phyloP scores from a whole-genome alignment of 306 rosid genomes.

The Medicago truncatula region DNA sequence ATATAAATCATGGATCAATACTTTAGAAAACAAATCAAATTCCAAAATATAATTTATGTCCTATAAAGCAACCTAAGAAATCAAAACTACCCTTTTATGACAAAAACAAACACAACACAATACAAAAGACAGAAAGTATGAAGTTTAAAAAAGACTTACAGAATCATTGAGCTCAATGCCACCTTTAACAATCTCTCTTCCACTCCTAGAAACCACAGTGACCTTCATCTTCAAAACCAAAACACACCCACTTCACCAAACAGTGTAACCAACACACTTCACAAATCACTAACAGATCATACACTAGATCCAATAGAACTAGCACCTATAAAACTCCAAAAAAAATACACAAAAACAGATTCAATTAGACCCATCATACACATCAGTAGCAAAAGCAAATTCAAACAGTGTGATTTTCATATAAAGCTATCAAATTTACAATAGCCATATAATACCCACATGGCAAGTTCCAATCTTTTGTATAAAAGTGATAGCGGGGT shows the following conservation, averaged over 20 bases:
- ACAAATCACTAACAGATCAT: conserved; percentile 14
- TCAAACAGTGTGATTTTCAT: not conserved
- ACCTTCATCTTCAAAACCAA: conserved; percentile 72
- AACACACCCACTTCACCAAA: conserved; percentile 43
- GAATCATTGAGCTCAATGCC: conserved; percentile 79
- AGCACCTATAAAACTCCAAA: not conserved
- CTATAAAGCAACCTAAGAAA: conserved; percentile 13
- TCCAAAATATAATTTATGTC: conserved; percentile 11
- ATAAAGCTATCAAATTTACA: conserved; percentile 16
- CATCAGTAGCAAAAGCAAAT: not conserved
- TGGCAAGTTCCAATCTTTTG: conserved; percentile 17
- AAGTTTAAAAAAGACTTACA: conserved; percentile 53
- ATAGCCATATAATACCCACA: not conserved
- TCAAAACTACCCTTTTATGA: conserved; percentile 20
- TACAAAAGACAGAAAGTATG: not conserved
- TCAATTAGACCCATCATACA: conserved; percentile 31
- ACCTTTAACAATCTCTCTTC: conserved; percentile 81
- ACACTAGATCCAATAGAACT: conserved; percentile 45
- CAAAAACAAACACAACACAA: not conserved
- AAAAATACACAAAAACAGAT: not conserved
- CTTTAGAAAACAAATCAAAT: conserved; percentile 23
- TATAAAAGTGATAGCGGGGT: not conserved
- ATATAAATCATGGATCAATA: conserved; percentile 31
- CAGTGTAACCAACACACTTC: conserved; percentile 34
- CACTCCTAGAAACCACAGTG: conserved; percentile 75